These are phyloP conservation scores for Boletus bicolor DNA, from an alignment of 768 basidiomycete genomes.

Conservation along the genomic window DNA sequence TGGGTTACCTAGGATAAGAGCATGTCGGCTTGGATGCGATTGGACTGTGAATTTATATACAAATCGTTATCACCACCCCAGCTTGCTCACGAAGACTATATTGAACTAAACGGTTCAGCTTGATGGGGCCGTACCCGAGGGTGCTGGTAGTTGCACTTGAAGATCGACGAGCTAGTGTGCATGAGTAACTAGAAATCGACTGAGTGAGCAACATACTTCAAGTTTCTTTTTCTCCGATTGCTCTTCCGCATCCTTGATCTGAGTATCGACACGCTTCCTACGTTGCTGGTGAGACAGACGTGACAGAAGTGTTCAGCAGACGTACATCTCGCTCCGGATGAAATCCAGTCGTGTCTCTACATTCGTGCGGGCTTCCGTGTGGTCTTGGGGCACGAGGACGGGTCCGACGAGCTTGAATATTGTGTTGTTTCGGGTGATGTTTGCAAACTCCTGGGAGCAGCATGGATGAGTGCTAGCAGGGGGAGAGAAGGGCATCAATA, in stretches of 20 bases:
- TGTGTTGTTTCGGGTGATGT: conserved; percentile 68
- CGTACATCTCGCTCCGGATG: conserved; percentile 85
- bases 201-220: conserved; percentile 50
- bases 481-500: neutral
- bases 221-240: conserved; percentile 79
- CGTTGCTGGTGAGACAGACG: conserved; percentile 7
- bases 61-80: neutral
- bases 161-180: conserved; percentile 57
- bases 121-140: conserved; percentile 21
- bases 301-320: neutral
- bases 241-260: conserved; percentile 73
- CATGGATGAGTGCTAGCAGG: neutral
- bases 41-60: neutral
- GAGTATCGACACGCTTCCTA: conserved; percentile 76
- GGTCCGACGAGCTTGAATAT: conserved; percentile 93
- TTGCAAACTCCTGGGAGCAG: conserved; percentile 69
- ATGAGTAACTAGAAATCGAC: conserved; percentile 11
- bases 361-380: conserved; percentile 79
- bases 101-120: conserved; percentile 1
- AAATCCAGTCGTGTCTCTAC: conserved; percentile 89
- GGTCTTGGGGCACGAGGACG: conserved; percentile 87
- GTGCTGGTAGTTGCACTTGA: conserved; percentile 52
- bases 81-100: neutral
- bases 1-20: neutral
- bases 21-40: neutral